Evolutionary conservation across 257 asterid species (phyloP).

Genomic region (Solanum bukasovii): DNA sequence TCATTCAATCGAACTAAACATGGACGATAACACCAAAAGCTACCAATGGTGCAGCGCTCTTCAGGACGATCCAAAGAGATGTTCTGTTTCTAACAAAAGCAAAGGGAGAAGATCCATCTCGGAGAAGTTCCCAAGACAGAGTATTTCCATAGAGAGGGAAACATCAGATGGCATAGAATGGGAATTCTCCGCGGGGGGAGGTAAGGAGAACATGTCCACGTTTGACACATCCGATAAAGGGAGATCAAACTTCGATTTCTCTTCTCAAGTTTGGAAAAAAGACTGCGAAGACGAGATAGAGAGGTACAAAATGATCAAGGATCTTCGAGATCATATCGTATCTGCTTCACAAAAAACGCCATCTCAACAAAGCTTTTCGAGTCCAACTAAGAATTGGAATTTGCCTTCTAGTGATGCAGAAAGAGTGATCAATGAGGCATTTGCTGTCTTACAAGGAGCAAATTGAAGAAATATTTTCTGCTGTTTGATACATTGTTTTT

Average conservation of each 20-base stretch:
- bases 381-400: conserved; percentile 26
- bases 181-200: conserved; percentile 29
- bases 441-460: conserved; percentile 22
- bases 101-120: conserved; percentile 40
- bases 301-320: conserved; percentile 80
- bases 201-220: conserved; percentile 11
- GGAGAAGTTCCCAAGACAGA: conserved; percentile 28
- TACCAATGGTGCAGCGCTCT: conserved; percentile 39
- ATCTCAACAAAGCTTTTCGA: conserved; percentile 32
- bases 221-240: neutral
- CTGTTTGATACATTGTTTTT: conserved; percentile 1
- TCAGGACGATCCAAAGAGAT: conserved; percentile 28
- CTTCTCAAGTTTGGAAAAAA: conserved; percentile 45
- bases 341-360: conserved; percentile 48
- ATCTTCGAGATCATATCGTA: conserved; percentile 77
- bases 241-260: conserved; percentile 32
- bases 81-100: conserved; percentile 15
- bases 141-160: conserved; percentile 26
- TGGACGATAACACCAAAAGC: conserved; percentile 43
- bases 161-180: conserved; percentile 43
- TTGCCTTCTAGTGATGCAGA: conserved; percentile 34
- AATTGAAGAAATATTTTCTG: conserved; percentile 12
- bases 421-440: conserved; percentile 33
- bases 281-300: conserved; percentile 65
- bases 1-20: conserved; percentile 49